Base-by-base conservation (phyloP, 2,329 filamentous ascomycete species). In the Hypoxylon sp. region DNA sequence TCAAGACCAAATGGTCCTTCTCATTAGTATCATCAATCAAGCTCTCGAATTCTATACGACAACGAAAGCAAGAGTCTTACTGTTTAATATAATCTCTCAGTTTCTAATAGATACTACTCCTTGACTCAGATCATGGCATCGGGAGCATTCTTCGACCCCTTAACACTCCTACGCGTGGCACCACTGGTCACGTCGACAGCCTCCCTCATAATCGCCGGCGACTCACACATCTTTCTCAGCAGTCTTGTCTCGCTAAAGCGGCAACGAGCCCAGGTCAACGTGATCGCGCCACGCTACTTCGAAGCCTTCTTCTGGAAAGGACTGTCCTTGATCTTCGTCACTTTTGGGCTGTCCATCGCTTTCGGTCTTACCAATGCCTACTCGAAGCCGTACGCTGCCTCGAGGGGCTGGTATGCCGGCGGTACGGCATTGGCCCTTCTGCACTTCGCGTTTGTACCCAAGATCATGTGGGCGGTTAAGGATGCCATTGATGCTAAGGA, bases 131-230 rank as follows among this genome's bases (percentile, higher is more conserved):
- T n/a, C 17, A 82, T 82, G 81, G 79, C 81, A 32, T 80, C 80
- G 0, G 73, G 74, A 14, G 65, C 70, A 43, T 79, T 82, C 73
- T 77, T 79, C 71, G 78, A 82, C 69, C 78, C 79, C 10, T 72
- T 79, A 48, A 76, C 78, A 5, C 72, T 77, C 46, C 77, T 86
- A 34, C 80, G 84, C 49, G 71, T 82, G 17, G 77, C 82, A 1
- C 84, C 84, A 0, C 75, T 86, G 23, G 69, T 85, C 68, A 82
- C 82, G n/a, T 82, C 83, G 2, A 84, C 83, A 1, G 79, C 80
- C 70, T 80, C 82, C 0, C 77, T 86, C 55, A 78, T 81, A 70
- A 84, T 79, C 76, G 81, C 83, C 13, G 75, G 76, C 43, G 82
- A 84, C 74, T 82, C 84, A 67, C 78, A 80, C 66, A 70, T 80